A percentile compares a stretch with the other conserved stretches of the same genome.
Evolutionary conservation across 1,284 basidiomycete genomes (phyloP).

Genomic region (Phlebopus sp.): DNA sequence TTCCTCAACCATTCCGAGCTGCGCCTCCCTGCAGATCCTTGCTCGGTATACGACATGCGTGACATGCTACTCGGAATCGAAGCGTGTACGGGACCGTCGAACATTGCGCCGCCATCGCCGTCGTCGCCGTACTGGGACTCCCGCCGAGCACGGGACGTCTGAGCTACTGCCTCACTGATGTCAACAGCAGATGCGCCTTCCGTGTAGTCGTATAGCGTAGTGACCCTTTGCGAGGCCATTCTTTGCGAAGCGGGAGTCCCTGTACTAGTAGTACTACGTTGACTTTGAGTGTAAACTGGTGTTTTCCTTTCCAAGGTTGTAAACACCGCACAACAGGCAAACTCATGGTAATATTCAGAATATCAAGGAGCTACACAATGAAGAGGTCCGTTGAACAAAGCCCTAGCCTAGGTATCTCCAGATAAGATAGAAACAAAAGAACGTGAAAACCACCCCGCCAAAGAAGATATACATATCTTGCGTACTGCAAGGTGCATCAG

Average conservation of each 20-base stretch:
- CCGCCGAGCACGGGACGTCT: constrained; percentile 49
- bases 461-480: constrained; percentile 93
- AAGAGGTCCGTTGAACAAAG: constrained; percentile 2
- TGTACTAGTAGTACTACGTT: neutral
- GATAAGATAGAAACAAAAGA: constrained; percentile 88
- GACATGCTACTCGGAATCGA: constrained; percentile 75
- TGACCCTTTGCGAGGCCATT: constrained; percentile 15
- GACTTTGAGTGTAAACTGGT: neutral
- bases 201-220: constrained; percentile 61
- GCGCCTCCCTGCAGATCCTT: constrained; percentile 40
- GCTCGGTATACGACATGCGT: constrained; percentile 65
- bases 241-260: neutral
- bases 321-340: too few species aligned
- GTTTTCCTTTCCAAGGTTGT: too few species aligned
- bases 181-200: constrained; percentile 78
- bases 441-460: constrained; percentile 79
- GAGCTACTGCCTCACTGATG: constrained; percentile 56
- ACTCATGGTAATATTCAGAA: too few species aligned
- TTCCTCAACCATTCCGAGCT: constrained; percentile 55
- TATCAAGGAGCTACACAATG: constrained; percentile 1
- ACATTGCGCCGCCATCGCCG: constrained; percentile 61
- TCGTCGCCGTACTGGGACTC: constrained; percentile 60
- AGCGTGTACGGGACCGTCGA: constrained; percentile 70
- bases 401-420: constrained; percentile 82
- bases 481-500: constrained; percentile 50